Evolutionary conservation across 2,329 filamentous ascomycete species (phyloP).

Genomic region (Fusarium secorum): DNA sequence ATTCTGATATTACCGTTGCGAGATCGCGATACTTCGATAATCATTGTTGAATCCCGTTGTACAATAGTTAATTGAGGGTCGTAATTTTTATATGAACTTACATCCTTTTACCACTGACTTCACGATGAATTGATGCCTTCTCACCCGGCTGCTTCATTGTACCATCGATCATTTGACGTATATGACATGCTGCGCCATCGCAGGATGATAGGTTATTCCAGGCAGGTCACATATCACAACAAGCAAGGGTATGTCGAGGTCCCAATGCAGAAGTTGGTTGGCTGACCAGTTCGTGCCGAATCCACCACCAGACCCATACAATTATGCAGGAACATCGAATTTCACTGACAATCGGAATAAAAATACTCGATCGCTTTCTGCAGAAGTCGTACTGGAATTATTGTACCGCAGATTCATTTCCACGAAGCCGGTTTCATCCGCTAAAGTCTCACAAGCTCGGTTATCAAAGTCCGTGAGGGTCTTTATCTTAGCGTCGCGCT

Average conservation of each 20-base stretch:
- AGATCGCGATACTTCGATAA: rapidly evolving
- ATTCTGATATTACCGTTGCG: not conserved
- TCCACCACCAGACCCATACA: not conserved
- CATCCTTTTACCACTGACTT: rapidly evolving
- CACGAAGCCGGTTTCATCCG: constrained; percentile 10
- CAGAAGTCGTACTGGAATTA: not conserved
- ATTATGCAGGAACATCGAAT: not conserved
- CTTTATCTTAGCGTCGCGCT: not conserved
- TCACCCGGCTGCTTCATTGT: not conserved
- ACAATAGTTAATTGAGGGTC: not conserved
- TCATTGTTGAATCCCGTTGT: rapidly evolving
- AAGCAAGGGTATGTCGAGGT: not conserved
- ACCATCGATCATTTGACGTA: rapidly evolving
- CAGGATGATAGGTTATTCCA: rapidly evolving
- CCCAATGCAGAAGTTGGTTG: not conserved
- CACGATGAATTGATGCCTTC: not conserved
- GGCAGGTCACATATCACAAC: not conserved
- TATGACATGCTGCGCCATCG: not conserved
- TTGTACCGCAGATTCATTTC: not conserved
- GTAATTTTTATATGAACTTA: rapidly evolving
- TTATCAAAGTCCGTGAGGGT: not conserved
- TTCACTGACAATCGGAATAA: too few species aligned
- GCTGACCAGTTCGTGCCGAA: not conserved
- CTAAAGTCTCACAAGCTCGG: not conserved
- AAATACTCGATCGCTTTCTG: not conserved